phyloP scores from a whole-genome alignment of 495 filamentous ascomycete genomes.

The Bacidia rubella region DNA sequence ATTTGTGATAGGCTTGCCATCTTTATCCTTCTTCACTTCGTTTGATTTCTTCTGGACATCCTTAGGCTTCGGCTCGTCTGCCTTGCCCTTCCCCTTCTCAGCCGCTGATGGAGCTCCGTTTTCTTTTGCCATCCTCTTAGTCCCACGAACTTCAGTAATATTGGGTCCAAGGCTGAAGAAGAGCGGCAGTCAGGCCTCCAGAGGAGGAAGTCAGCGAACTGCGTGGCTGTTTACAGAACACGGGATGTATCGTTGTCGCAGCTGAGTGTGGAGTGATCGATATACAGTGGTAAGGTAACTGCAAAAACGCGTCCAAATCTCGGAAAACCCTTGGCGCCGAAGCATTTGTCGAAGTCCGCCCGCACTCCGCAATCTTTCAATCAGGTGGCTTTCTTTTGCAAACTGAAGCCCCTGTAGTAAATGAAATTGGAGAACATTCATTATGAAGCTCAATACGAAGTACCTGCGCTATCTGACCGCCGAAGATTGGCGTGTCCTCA shows the following conservation, averaged over 20 bases:
- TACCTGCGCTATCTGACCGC: slow-evolving; percentile 77
- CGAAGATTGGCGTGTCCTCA: slow-evolving; percentile 92
- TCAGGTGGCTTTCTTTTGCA: neutral
- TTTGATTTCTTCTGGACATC: slow-evolving; percentile 49
- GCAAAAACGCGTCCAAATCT: neutral
- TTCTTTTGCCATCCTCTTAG: slow-evolving; percentile 67
- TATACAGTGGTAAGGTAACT: too few relatives aligned
- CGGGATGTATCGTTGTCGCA: too few relatives aligned
- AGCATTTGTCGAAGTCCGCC: neutral
- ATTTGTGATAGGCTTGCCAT: slow-evolving; percentile 52
- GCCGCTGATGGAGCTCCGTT: slow-evolving; percentile 69
- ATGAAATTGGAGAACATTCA: too few relatives aligned
- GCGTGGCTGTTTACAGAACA: too few relatives aligned
- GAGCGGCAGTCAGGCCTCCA: too few relatives aligned
- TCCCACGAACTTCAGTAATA: neutral
- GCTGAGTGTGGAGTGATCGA: too few relatives aligned
- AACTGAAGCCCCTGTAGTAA: too few relatives aligned
- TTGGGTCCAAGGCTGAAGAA: too few relatives aligned
- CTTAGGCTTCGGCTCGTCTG: slow-evolving; percentile 44
- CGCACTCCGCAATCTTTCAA: neutral
- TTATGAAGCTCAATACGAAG: slow-evolving; percentile 88
- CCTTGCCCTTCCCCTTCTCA: slow-evolving; percentile 96
- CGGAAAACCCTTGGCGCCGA: neutral
- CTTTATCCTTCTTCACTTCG: slow-evolving; percentile 51
- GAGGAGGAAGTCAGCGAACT: too few relatives aligned